These are phyloP conservation scores for Astraeus odoratus DNA, from an alignment of 768 basidiomycete genomes.

Conservation along the genomic window DNA sequence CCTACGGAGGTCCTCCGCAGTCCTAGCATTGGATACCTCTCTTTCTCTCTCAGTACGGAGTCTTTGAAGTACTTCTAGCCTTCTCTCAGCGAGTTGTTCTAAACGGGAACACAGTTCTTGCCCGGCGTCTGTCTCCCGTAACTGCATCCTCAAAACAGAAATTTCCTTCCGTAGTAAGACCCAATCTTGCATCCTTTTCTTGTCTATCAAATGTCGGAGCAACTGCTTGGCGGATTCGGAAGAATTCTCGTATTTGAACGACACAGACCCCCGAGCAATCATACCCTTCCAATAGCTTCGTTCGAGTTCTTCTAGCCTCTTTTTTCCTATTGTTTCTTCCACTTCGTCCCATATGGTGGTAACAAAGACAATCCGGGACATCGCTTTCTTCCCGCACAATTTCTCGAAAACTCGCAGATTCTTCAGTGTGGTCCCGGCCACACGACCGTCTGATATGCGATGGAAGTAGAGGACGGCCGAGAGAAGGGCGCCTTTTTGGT, in stretches of 20 bases:
- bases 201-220: not conserved
- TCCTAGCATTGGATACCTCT: not conserved
- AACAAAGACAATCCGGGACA: constrained; percentile 28
- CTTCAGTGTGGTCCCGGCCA: constrained; percentile 27
- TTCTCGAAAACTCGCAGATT: constrained; percentile 28
- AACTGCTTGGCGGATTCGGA: not conserved
- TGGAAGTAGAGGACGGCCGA: constrained; percentile 34
- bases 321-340: constrained; percentile 11
- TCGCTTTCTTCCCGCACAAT: constrained; percentile 22
- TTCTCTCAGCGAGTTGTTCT: not conserved
- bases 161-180: not conserved
- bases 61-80: not conserved
- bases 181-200: not conserved
- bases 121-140: not conserved
- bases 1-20: not conserved
- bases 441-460: constrained; percentile 32
- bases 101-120: not conserved
- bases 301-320: constrained; percentile 9
- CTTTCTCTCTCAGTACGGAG: not conserved
- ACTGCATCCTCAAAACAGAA: not conserved
- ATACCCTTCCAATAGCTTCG: not conserved
- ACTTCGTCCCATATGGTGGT: constrained; percentile 16
- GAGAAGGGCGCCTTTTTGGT: constrained; percentile 11
- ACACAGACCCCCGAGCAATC: not conserved
- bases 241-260: not conserved